Evolutionary conservation across 2,329 filamentous ascomycete genomes (phyloP), one percentile per base, ranked within the genome.

Genomic region (Fusarium heterosporum): DNA sequence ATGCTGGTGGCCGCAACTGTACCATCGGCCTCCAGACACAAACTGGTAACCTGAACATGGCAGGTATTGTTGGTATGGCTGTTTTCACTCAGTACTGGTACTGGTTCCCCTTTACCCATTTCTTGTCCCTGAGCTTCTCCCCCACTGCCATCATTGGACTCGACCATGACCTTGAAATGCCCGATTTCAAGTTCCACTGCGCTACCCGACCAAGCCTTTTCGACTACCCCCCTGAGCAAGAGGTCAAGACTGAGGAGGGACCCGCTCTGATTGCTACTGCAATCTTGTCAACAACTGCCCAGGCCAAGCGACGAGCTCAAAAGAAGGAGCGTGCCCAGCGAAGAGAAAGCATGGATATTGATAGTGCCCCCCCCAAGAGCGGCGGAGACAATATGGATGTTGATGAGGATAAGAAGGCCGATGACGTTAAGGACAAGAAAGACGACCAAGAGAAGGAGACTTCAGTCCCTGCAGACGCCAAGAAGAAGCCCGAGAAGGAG

Each of bases 61-160:
- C 94, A 17, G 96, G 93, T 64, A 97, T 99, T 70, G 94, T 99
- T 17, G 96, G 96, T 71, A 97, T 97, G 89, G 95, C 93, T 28
- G 92, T 99, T 53, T 99, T 99, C 81, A 97, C 94, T 10, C 96
- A 99, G 78, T 99, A 99, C 83, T 99, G 96, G 96, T 99, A 99
- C 83, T 99, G 96, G 96, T 99, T 99, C 87, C 96, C 96, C 61
- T 91, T 98, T 74, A 97, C 96, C 29, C 96, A 99, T 80, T 99
- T 99, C 88, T 79, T 99, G 58, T 96, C 95, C 1, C 85, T 99
- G 64, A 94, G 93, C 74, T 98, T 99, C 81, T 93, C 93, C n/a
- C 96, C 96, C 2, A 99, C 96, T 2, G 92, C 96, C 2, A 92
- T 99, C 75, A 97, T 98, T 72, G 95, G 92, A 61, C 88, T 99